Conservation (phyloP, 495 filamentous ascomycete species). For the Penicillium verhagenii region DNA sequence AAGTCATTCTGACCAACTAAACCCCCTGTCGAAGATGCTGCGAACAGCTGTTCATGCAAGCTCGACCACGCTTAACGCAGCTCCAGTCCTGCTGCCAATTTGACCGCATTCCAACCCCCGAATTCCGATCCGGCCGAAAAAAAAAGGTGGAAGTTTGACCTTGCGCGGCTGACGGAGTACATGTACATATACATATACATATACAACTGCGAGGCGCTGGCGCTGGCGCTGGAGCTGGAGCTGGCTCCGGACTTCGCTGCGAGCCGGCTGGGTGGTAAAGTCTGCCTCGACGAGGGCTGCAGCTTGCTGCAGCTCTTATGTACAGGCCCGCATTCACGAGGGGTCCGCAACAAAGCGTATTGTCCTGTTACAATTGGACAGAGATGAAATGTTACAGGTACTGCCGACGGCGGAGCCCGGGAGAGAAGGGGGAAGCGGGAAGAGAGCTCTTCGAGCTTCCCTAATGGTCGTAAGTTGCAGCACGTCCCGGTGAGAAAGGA, state of each 20-base stretch:
- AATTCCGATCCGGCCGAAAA: slow-evolving; percentile 8
- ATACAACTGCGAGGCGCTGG: no score
- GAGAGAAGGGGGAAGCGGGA: not conserved
- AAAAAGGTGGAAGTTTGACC: not conserved
- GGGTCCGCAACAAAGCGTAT: slow-evolving; percentile 7
- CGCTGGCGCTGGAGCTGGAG: no score
- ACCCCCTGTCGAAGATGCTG: slow-evolving; percentile 5
- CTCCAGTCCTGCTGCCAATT: not conserved
- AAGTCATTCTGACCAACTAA: not conserved
- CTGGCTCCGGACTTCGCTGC: no score
- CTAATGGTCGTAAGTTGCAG: slow-evolving; percentile 5
- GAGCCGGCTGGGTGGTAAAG: not conserved
- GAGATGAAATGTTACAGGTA: slow-evolving; percentile 3
- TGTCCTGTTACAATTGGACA: slow-evolving; percentile 1
- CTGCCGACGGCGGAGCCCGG: not conserved
- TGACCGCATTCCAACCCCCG: slow-evolving; percentile 1
- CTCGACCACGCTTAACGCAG: slow-evolving; percentile 4
- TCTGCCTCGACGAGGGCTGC: slow-evolving; percentile 6
- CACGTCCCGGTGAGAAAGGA: slow-evolving; percentile 4
- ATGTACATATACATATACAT: no score
- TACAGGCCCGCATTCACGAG: slow-evolving; percentile 6
- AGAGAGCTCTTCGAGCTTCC: slow-evolving; percentile 6
- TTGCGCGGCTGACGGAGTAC: not conserved
- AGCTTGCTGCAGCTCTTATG: slow-evolving; percentile 2
- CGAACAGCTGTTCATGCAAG: slow-evolving; percentile 28